Conservation (phyloP, 2,329 filamentous ascomycete genomes). For the Hypoxylon rubiginosum region DNA sequence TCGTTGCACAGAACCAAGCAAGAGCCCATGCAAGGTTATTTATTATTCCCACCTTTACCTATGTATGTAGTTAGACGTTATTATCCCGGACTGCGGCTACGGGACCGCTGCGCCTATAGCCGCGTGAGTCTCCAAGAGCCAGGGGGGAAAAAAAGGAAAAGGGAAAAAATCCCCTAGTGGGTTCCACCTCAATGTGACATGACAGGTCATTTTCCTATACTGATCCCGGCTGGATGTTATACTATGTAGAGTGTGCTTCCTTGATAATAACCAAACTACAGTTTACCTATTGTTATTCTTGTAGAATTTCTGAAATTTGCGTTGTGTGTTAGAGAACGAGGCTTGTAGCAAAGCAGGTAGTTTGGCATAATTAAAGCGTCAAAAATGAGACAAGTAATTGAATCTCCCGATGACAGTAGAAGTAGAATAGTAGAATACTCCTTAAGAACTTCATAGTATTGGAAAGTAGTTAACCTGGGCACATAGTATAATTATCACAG, state of each 20-base stretch:
- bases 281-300: too few species aligned
- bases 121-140: not conserved
- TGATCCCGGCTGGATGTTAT: not conserved
- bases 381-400: not conserved
- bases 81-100: not conserved
- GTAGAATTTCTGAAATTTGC: not conserved
- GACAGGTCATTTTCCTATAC: constrained; percentile 6
- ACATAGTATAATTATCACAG: not conserved
- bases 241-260: too few species aligned
- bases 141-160: too few species aligned
- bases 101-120: not conserved
- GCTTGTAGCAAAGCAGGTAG: not conserved
- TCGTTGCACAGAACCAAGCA: not conserved
- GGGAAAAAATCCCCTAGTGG: not conserved
- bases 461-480: too few species aligned
- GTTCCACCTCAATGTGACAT: constrained; percentile 4
- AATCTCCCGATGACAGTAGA: too few species aligned
- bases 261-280: too few species aligned
- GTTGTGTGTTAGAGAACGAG: too few species aligned
- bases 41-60: not conserved
- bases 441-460: too few species aligned
- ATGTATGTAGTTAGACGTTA: not conserved
- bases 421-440: too few species aligned
- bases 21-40: not conserved
- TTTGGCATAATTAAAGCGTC: not conserved